Conservation (phyloP, 768 basidiomycete genomes). For the Termitomyces bulborhizus region DNA sequence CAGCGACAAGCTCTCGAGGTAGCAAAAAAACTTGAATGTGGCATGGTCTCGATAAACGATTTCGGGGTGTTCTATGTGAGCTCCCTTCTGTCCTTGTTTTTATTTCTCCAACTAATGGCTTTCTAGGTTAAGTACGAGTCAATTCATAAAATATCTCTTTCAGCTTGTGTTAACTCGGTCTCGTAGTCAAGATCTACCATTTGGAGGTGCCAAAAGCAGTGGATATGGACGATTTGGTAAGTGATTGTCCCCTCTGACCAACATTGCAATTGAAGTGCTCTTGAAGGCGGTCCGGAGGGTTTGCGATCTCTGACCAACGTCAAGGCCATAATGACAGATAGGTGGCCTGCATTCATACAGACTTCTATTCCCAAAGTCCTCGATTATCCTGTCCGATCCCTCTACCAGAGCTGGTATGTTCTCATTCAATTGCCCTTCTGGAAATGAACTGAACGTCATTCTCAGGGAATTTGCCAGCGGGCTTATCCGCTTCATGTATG, state of each 20-base stretch:
- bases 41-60: constrained; percentile 97
- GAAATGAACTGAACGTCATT: not conserved
- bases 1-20: constrained; percentile 73
- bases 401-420: constrained; percentile 67
- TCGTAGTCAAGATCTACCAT: constrained; percentile 81
- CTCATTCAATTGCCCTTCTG: not conserved
- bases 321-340: constrained; percentile 83
- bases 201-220: constrained; percentile 87
- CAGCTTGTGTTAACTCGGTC: not conserved
- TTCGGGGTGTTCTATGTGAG: constrained; percentile 84
- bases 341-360: constrained; percentile 77
- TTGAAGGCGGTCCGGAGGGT: constrained; percentile 85
- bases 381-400: constrained; percentile 79
- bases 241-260: constrained; percentile 14
- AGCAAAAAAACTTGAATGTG: constrained; percentile 79
- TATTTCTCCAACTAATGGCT: not conserved
- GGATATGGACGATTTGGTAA: constrained; percentile 92
- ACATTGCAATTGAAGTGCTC: constrained; percentile 6
- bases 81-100: not conserved
- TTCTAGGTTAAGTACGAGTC: constrained; percentile 60
- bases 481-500: constrained; percentile 47
- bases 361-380: constrained; percentile 82
- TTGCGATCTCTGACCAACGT: constrained; percentile 81
- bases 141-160: not conserved
- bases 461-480: constrained; percentile 45